Evolutionary conservation across 208 protist species (phyloP), one percentile per base, ranked within the genome.

Genomic region (Sergeia podlipaevii): DNA sequence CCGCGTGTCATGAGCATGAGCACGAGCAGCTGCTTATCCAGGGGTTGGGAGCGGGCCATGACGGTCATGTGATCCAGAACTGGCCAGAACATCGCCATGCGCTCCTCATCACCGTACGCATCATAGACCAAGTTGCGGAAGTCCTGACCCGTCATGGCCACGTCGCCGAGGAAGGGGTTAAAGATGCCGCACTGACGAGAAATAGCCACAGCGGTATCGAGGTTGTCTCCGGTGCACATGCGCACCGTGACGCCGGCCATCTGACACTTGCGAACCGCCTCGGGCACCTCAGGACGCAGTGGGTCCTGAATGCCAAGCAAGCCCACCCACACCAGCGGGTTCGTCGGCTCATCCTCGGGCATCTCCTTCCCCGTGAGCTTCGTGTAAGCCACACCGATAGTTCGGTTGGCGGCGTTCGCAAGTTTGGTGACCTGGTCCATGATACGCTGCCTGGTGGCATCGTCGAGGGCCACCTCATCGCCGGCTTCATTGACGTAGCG

Each of bases 191-290:
- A 98, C 63, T 97, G 53, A 21, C 77, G 74, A 3, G 94, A 93
- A 44, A 99, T 98, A 17, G 79, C 76, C n/a, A 87, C 65, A 2
- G 97, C 97, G 18, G 95, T 98, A 26, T 85, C 64, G 15, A 98
- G 60, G 73, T 97, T 93, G 57, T 98, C 94, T 37, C 97, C 97
- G 0, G 97, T 99, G 41, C 97, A 85, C 97, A 99, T 99, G 56
- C 94, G 74, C 48, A 98, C 96, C 4, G 66, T 89, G 48, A 99
- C 90, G 8, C 97, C 97, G 3, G 96, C 96, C 37, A 76, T 36
- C 63, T 97, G 85, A 77, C 97, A 98, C 60, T 78, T 73, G 28
- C 38, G 45, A 15, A 99, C 92, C 13, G 96, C 89, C 17, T 85
- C 70, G 18, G 80, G 74, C 15, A 98, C 96, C 59, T 98, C 97